Conservation (phyloP, 306 rosid genomes). For the Vigna mungo region DNA sequence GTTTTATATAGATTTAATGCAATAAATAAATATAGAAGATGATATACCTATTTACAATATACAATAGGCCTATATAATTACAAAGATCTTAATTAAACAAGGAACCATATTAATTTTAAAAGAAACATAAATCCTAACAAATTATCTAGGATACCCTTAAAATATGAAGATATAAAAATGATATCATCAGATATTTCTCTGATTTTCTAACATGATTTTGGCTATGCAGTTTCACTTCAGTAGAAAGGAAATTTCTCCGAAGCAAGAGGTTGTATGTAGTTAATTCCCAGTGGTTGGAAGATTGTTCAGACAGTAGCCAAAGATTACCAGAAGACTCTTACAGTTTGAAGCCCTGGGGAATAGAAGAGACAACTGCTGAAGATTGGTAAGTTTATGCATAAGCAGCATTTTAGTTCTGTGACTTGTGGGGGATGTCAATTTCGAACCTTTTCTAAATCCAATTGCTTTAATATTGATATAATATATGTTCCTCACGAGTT, state of each 20-base stretch:
- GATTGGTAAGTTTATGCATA: conserved; percentile 64
- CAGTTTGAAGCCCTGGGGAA: conserved; percentile 64
- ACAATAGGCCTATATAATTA: background rate
- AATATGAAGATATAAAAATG: background rate
- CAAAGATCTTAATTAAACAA: background rate
- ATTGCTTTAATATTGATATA: conserved; percentile 27
- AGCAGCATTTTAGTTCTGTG: conserved; percentile 8
- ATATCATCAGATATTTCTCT: background rate
- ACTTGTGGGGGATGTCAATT: conserved; percentile 26
- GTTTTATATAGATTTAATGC: background rate
- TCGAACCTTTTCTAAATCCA: background rate
- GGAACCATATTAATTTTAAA: background rate
- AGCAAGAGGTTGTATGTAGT: conserved; percentile 69
- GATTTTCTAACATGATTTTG: background rate
- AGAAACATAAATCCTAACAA: too few relatives aligned
- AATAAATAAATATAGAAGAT: background rate
- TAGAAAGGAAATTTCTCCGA: conserved; percentile 56
- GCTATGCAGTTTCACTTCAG: conserved; percentile 60
- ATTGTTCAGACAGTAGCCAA: conserved; percentile 59
- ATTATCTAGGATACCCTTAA: background rate
- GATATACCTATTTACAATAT: background rate
- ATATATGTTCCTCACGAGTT: conserved; percentile 10
- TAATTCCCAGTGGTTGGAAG: conserved; percentile 86
- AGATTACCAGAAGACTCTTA: conserved; percentile 81
- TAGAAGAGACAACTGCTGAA: conserved; percentile 55